Evolutionary conservation across 495 filamentous ascomycete genomes (phyloP).

Genomic region (Podospora pseudopauciseta): DNA sequence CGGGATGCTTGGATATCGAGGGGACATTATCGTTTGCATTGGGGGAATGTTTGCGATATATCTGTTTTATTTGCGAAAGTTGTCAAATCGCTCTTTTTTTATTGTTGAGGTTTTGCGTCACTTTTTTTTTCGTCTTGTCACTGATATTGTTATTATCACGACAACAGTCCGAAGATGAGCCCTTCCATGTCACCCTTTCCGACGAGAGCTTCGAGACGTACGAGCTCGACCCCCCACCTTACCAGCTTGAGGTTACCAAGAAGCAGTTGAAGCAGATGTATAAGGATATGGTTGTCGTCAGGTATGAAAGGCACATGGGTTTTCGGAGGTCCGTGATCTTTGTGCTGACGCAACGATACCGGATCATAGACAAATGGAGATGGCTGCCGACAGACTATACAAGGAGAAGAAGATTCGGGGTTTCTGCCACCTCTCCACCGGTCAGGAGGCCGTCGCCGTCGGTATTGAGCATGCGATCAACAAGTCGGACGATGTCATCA

Average conservation of each 20-base stretch:
- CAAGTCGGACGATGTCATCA: slow-evolving; percentile 90
- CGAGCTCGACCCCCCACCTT: slow-evolving; percentile 91
- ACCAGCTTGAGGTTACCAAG: slow-evolving; percentile 91
- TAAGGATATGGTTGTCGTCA: slow-evolving; percentile 88
- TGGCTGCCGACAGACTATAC: slow-evolving; percentile 96
- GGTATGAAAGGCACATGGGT: slow-evolving; percentile 52
- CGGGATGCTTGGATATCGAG: slow-evolving; percentile 1
- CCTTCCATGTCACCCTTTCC: slow-evolving; percentile 86
- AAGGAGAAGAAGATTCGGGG: slow-evolving; percentile 99
- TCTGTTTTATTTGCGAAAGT: slow-evolving; percentile 3
- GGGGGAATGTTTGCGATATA: background rate
- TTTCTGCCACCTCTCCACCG: slow-evolving; percentile 97
- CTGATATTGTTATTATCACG: background rate
- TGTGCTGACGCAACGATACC: background rate
- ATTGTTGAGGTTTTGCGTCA: background rate
- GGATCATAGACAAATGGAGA: slow-evolving; percentile 84
- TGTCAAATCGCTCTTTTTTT: slow-evolving; percentile 4
- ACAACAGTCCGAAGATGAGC: slow-evolving; percentile 84
- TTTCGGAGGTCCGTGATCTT: background rate
- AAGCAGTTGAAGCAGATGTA: slow-evolving; percentile 98
- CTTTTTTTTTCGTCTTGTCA: background rate
- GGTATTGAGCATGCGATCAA: slow-evolving; percentile 96
- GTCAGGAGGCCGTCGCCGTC: slow-evolving; percentile 94
- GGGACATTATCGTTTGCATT: background rate
- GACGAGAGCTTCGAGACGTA: slow-evolving; percentile 99